Base-by-base conservation (phyloP, 2,329 filamentous ascomycete species). In the Aspergillus sp. region DNA sequence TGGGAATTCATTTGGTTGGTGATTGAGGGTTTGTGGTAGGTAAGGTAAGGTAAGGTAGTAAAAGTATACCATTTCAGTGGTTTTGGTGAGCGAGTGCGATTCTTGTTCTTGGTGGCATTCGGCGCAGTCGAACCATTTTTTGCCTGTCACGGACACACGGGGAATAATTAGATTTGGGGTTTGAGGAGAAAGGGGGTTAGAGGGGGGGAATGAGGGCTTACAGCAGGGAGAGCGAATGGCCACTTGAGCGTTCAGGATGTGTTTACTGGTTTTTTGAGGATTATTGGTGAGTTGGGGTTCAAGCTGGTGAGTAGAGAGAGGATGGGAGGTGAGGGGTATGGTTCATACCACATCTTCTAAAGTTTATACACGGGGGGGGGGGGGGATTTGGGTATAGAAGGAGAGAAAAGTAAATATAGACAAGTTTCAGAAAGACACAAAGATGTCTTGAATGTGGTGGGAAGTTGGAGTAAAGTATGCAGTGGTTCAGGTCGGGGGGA, bases 101-200 rank as follows among this genome's bases (percentile, higher is more conserved):
- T 96, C 90, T 63, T 86, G 82, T 76, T 99, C 95, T 57, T 81
- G 80, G 80, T 99, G 95, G 81, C 95, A 99, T 76, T 97, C 90
- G 66, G 91, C 90, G 79, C 95, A 99, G 82, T 99, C 95, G 81
- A 97, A 99, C 96, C 96, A 99, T 83, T 96, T 97, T 62, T 87
- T 86, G 82, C 91, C 91, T 94, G 70, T 23, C 13, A 30, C n/a
- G 17, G 8, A 17, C 2, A 32, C 8, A 6, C n/a, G 0, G 7
- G 27, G 44, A 11, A 48, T 51, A 36, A 36, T 38, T 41, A 42
- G 25, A 39, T 25, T 8, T 11, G 27, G 10, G 27, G 1, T 30
- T 11, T 11, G 10, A n/a, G 17, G 30, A n/a, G 23, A 11, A 48
- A 6, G 8, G 32, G 11, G 3, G 27, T 25, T 23, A 21, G 13